Conservation (phyloP, 2,329 filamentous ascomycete species). For the Dryadomyces sulphureus region DNA sequence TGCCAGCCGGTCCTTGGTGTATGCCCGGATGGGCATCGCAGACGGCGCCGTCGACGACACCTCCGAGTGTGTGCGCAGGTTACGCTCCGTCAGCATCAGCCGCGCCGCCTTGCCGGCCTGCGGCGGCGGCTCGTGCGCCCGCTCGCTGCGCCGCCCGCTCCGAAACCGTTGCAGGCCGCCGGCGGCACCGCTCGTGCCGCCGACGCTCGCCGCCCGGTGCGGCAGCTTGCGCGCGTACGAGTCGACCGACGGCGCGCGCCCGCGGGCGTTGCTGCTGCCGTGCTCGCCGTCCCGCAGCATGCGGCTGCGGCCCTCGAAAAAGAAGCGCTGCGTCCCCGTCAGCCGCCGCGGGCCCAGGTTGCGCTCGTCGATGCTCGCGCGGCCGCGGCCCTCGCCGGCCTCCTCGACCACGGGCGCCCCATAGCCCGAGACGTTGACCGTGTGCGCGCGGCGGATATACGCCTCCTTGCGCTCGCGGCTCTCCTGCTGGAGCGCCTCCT, state of each 20-base stretch:
- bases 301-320: slow-evolving; percentile 15
- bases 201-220: slow-evolving; percentile 17
- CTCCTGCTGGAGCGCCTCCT: slow-evolving; percentile 63
- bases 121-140: neutral
- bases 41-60: slow-evolving; percentile 34
- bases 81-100: slow-evolving; percentile 34
- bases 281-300: slow-evolving; percentile 15
- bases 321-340: slow-evolving; percentile 8
- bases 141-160: neutral
- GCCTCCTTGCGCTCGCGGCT: slow-evolving; percentile 14
- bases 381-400: slow-evolving; percentile 14
- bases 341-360: slow-evolving; percentile 4
- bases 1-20: slow-evolving; percentile 21
- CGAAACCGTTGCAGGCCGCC: no score
- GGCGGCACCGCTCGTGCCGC: slow-evolving; percentile 8
- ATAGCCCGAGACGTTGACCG: slow-evolving; percentile 26
- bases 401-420: slow-evolving; percentile 12
- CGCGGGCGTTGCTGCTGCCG: slow-evolving; percentile 12
- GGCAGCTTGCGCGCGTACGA: slow-evolving; percentile 13
- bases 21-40: slow-evolving; percentile 19
- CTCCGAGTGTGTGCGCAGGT: slow-evolving; percentile 38
- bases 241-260: slow-evolving; percentile 15
- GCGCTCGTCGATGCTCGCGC: slow-evolving; percentile 12
- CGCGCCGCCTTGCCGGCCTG: slow-evolving; percentile 12
- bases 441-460: slow-evolving; percentile 42